Evolutionary conservation across 148 eudicot genomes (phyloP), one percentile per base, ranked within the genome.

Genomic region (Selenicereus undatus): DNA sequence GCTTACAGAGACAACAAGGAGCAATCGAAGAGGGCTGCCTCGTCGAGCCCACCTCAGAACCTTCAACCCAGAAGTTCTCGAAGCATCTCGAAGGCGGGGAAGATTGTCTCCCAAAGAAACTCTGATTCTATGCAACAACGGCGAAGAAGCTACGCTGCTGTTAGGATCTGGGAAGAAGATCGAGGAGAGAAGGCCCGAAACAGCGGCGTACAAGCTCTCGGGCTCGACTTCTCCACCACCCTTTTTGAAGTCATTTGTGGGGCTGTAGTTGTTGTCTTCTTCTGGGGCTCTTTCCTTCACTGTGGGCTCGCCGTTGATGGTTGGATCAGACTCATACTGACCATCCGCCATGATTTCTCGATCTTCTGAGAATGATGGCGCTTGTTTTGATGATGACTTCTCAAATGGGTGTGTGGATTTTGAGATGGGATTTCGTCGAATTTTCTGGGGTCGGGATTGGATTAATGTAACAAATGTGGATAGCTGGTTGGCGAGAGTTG

Each of bases 1-100:
- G 85, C 94, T 89, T 75, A 94, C 98, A 32, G 93, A 92, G 29
- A 94, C 66, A 69, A 94, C 91, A n/a, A 94, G 93, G 27, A 94
- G 92, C 48, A 89, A 79, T 8, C 98, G 93, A 39, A 94, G 90
- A 71, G 91, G 85, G 77, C 90, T 81, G 14, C 97, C 97, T 4
- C 82, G 87, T 39, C 92, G 97, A 78, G 94, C 82, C 97, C 98
- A 94, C 36, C 54, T 24, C 52, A 90, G 87, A 70, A 92, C 81
- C 48, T 82, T 64, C 35, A 78, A 79, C 18, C 88, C 93, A 5
- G 92, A 65, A 66, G 83, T 86, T 74, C 30, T 79, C 18, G 88
- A 88, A 84, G 97, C 92, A 11, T 87, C 86, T 30, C 81, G 84
- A 81, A 94, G 87, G 50, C 83, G 87, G 8, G 98, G 97, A 50